Evolutionary conservation across 768 basidiomycete genomes (phyloP).

Genomic region (Tephrocybe sp.): DNA sequence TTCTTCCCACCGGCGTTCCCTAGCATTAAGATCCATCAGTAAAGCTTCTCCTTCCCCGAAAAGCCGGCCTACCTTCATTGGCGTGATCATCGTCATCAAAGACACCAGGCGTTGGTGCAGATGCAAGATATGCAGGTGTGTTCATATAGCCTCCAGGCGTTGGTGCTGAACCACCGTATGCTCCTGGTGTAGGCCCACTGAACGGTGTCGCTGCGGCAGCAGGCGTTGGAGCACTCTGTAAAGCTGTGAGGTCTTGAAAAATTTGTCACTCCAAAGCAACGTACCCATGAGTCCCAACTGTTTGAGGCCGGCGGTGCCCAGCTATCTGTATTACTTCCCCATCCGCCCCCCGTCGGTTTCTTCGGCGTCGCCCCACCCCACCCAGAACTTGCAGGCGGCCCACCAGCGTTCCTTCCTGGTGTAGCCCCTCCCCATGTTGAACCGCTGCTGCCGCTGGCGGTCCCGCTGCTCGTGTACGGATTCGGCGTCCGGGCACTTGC

Average conservation of each 20-base stretch:
- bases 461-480: slow-evolving; percentile 52
- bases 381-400: slow-evolving; percentile 12
- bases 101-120: slow-evolving; percentile 13
- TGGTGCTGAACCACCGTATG: slow-evolving; percentile 21
- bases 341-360: slow-evolving; percentile 26
- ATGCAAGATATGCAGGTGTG: slow-evolving; percentile 10
- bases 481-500: slow-evolving; percentile 68
- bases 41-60: not conserved
- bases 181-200: slow-evolving; percentile 25
- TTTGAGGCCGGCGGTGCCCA: slow-evolving; percentile 11
- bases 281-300: slow-evolving; percentile 28
- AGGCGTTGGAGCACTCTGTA: slow-evolving; percentile 53
- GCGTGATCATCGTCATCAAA: slow-evolving; percentile 5
- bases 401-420: slow-evolving; percentile 25
- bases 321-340: slow-evolving; percentile 25
- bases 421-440: slow-evolving; percentile 31
- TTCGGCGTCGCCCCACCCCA: slow-evolving; percentile 50
- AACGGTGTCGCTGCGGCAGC: slow-evolving; percentile 39
- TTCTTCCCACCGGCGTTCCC: slow-evolving; percentile 5
- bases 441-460: slow-evolving; percentile 53
- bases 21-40: not conserved
- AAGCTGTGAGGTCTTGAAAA: slow-evolving; percentile 2
- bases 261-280: not conserved
- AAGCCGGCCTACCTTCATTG: not conserved
- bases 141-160: slow-evolving; percentile 13